Evolutionary conservation across 495 filamentous ascomycete genomes (phyloP), one percentile per base, ranked within the genome.

Genomic region (Penicillium angulare): DNA sequence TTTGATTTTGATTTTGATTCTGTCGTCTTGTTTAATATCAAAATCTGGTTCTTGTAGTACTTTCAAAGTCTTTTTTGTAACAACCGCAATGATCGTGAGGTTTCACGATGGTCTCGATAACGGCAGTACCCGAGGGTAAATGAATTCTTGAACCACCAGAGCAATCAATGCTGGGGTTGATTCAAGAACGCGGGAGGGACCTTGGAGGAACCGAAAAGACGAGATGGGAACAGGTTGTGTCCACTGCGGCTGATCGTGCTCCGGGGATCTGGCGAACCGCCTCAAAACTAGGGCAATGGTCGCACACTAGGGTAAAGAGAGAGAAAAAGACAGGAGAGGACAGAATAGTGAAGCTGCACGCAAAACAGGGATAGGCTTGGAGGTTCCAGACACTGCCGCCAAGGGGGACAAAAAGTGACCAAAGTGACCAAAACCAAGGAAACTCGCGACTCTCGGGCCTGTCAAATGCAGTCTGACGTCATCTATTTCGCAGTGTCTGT

Each of bases 391-490:
- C 56, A 47, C 20, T 39, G 9, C n/a, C 40, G 52, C 55, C 53
- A 55, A 60, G 52, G 33, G 48, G 31, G 35, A n/a, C 27, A 31
- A 31, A 31, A 31, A 7, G 27, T n/a, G n/a, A n/a, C n/a, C n/a
- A n/a, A n/a, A n/a, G 27, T 7, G 27, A 35, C 5, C 22, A 65
- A n/a, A 58, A 60, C 61, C 59, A 65, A 63, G 61, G 59, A 49
- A 65, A 17, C 44, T 15, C 26, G n/a, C 52, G 40, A 50, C 54
- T 40, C 58, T 45, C 52, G 38, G 49, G 59, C 45, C 59, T 57
- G 56, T 55, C 59, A 52, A 39, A 20, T 56, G 56, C 50, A 49
- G 43, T 27, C 21, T 65, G 61, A 65, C 61, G 43, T 65, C 59
- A 65, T 46, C 8, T 15, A 44, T 17, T 31, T 23, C 15, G 43